A percentile compares a stretch with the other conserved stretches of the same genome.
phyloP scores from a whole-genome alignment of 805 yeast genomes.

The Nakazawaea anatomiae region DNA sequence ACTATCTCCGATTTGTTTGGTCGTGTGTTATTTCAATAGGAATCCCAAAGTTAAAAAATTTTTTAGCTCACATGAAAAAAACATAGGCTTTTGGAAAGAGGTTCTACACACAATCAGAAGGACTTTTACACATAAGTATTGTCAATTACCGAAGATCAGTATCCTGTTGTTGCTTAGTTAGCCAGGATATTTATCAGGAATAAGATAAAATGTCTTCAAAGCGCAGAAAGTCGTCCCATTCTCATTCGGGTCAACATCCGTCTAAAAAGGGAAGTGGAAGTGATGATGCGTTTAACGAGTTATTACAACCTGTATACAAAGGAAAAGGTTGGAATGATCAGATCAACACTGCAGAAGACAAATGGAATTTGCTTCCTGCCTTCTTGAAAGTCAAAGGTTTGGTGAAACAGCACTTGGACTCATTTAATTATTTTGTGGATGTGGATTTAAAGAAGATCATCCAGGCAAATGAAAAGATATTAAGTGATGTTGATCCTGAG shows the following conservation, averaged over 20 bases:
- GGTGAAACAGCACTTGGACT: constrained; percentile 95
- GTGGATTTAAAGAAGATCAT: constrained; percentile 89
- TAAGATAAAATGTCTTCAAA: constrained; percentile 1
- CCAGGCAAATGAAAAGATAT: constrained; percentile 79
- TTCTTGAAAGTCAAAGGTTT: constrained; percentile 92
- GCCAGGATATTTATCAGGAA: too few relatives aligned
- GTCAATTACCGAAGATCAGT: too few relatives aligned
- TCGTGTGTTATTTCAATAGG: too few relatives aligned
- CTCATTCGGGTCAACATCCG: background rate
- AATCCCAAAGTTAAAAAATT: too few relatives aligned
- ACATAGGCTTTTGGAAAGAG: too few relatives aligned
- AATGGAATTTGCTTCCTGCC: constrained; percentile 96
- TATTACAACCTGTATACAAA: constrained; percentile 73
- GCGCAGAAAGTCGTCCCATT: constrained; percentile 7
- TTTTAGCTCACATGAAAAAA: too few relatives aligned
- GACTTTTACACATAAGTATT: too few relatives aligned
- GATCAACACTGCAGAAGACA: constrained; percentile 87
- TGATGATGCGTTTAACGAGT: constrained; percentile 67
- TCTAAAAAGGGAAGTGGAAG: constrained; percentile 16
- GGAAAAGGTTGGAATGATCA: constrained; percentile 87
- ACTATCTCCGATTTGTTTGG: too few relatives aligned
- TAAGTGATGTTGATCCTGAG: constrained; percentile 96
- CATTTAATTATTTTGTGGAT: constrained; percentile 96
- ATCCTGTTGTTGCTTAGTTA: too few relatives aligned
- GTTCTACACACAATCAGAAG: too few relatives aligned